phyloP scores from a whole-genome alignment of 306 rosid species.

The Psophocarpus tetragonolobus region DNA sequence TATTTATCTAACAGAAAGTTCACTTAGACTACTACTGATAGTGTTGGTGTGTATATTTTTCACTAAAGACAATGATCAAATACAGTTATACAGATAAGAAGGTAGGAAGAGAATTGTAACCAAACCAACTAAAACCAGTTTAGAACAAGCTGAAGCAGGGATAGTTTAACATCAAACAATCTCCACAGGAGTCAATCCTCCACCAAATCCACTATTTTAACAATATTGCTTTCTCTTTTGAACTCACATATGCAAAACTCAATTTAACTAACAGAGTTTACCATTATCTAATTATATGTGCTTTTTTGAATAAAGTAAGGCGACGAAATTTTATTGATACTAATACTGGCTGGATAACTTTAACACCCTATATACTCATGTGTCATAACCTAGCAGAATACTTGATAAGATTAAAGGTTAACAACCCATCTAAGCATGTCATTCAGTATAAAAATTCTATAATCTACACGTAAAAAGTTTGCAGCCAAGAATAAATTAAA shows the following conservation, averaged over 20 bases:
- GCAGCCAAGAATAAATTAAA: background rate
- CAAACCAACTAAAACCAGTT: background rate
- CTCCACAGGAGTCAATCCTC: background rate
- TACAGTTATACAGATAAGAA: background rate
- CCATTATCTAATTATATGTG: background rate
- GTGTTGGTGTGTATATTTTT: background rate
- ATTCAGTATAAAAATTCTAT: background rate
- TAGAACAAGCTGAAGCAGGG: background rate
- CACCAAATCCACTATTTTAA: background rate
- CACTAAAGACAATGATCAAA: background rate
- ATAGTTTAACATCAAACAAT: background rate
- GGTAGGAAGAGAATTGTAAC: slow-evolving; percentile 13
- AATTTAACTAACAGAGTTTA: background rate
- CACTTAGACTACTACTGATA: background rate
- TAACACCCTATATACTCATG: background rate
- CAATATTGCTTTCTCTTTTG: background rate
- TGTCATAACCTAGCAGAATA: background rate
- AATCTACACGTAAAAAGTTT: background rate
- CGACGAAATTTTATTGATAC: background rate
- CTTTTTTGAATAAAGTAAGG: background rate
- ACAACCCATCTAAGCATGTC: background rate
- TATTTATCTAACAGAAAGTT: too few relatives aligned
- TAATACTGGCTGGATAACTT: background rate
- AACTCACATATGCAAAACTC: background rate
- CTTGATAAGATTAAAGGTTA: background rate